Conservation (phyloP, 1,284 basidiomycete genomes). For the Moesziomyces antarcticus region DNA sequence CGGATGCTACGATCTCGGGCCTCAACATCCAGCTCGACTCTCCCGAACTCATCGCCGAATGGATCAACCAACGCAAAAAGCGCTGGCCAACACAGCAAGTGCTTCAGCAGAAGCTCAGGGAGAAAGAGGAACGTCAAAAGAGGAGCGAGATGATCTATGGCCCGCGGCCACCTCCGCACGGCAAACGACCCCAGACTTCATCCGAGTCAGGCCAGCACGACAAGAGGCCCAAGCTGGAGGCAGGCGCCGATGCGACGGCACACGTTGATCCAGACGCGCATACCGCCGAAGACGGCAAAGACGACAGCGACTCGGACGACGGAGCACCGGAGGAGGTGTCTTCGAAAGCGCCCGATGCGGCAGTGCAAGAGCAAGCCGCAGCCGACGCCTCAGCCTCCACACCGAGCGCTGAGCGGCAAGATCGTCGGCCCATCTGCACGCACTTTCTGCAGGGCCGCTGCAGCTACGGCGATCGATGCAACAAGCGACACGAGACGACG, state of each 20-base stretch:
- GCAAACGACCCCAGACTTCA: conserved; percentile 22
- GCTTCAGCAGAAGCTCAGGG: conserved; percentile 53
- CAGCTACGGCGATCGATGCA: conserved; percentile 54
- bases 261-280: not conserved
- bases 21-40: conserved; percentile 65
- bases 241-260: not conserved
- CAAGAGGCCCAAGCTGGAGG: not conserved
- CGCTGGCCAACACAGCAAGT: conserved; percentile 58
- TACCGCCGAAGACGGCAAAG: not conserved
- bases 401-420: not conserved
- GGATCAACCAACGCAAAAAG: conserved; percentile 65
- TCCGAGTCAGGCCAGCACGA: not conserved
- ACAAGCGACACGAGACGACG: conserved; percentile 42
- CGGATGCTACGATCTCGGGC: conserved; percentile 60
- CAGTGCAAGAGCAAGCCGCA: conserved; percentile 3
- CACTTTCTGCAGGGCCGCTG: conserved; percentile 56
- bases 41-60: conserved; percentile 63
- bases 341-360: conserved; percentile 14
- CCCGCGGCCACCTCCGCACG: conserved; percentile 9
- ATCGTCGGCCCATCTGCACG: conserved; percentile 42
- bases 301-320: conserved; percentile 24
- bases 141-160: conserved; percentile 36
- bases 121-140: conserved; percentile 38
- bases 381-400: not conserved
- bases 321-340: conserved; percentile 31